Conservation (phyloP, 2,329 filamentous ascomycete species). For the Penicillium sp. region DNA sequence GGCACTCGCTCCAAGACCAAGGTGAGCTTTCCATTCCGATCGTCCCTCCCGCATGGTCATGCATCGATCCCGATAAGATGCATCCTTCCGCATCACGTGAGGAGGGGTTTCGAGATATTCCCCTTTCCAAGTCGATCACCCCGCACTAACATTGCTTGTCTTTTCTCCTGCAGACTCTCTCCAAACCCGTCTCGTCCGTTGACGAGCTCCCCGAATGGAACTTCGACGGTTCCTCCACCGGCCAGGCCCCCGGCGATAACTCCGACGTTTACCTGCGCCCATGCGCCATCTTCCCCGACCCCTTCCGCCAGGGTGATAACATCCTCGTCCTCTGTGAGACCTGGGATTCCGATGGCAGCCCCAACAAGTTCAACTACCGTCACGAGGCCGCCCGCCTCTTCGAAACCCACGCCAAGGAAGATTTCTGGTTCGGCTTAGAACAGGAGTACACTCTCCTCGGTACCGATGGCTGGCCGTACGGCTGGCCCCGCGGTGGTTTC, state of each 20-base stretch:
- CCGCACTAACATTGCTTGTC: conserved; percentile 7
- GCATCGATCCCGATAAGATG: conserved; percentile 14
- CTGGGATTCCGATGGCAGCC: conserved; percentile 87
- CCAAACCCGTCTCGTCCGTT: conserved; percentile 51
- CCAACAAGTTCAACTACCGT: conserved; percentile 98
- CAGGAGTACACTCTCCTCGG: conserved; percentile 97
- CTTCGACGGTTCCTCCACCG: conserved; percentile 84
- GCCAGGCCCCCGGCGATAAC: conserved; percentile 89
- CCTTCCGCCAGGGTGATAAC: conserved; percentile 84
- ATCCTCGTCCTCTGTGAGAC: conserved; percentile 91
- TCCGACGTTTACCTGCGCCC: conserved; percentile 93
- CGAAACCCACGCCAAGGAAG: conserved; percentile 72
- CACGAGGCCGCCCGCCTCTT: conserved; percentile 87
- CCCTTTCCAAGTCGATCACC: not conserved
- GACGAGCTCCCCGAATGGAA: conserved; percentile 72
- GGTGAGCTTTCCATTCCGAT: conserved; percentile 54
- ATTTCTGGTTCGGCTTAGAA: conserved; percentile 96
- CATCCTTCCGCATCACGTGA: conserved; percentile 29
- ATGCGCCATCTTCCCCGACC: conserved; percentile 81
- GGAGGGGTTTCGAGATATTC: conserved; percentile 5
- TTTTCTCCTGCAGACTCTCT: conserved; percentile 51
- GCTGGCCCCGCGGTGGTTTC: conserved; percentile 83
- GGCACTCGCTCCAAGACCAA: conserved; percentile 90
- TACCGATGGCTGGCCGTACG: conserved; percentile 78
- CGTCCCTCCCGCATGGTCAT: conserved; percentile 1